Percentiles rank a stretch among this genome's conserved stretches.
Evolutionary conservation across 2,329 filamentous ascomycete genomes (phyloP).

Genomic region (Colletotrichum sp.): DNA sequence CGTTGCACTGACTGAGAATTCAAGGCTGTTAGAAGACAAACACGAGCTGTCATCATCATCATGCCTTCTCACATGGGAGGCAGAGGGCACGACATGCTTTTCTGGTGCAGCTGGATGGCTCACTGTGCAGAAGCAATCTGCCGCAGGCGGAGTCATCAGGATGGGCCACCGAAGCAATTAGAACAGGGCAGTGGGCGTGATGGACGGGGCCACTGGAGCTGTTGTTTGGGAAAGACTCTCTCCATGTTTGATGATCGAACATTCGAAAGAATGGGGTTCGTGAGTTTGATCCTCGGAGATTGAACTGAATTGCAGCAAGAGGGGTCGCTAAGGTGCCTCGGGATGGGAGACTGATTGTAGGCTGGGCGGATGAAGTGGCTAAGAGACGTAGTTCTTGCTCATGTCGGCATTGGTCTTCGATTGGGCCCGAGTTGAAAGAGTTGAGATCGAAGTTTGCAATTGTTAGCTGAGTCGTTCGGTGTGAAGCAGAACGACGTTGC

Average conservation of each 20-base stretch:
- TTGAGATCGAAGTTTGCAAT: background rate
- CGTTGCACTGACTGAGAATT: fast-evolving
- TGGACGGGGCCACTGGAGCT: background rate
- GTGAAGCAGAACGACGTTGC: background rate
- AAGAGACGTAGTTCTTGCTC: background rate
- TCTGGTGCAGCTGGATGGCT: fast-evolving
- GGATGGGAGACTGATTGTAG: background rate
- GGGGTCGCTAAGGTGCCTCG: background rate
- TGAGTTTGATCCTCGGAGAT: background rate
- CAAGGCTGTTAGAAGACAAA: background rate
- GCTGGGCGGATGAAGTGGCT: background rate
- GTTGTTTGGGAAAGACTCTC: background rate
- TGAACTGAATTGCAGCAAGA: background rate
- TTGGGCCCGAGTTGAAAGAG: background rate
- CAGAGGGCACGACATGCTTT: background rate
- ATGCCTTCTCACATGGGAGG: background rate
- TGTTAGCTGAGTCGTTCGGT: background rate
- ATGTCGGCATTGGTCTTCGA: background rate
- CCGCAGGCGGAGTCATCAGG: background rate
- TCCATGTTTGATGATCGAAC: background rate
- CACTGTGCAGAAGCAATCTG: background rate
- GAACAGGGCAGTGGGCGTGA: background rate
- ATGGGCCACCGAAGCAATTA: background rate
- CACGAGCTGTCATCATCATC: background rate
- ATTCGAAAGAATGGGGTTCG: background rate